Evolutionary conservation across 768 basidiomycete genomes (phyloP).

Genomic region (Hygrophoropsis aurantiaca): DNA sequence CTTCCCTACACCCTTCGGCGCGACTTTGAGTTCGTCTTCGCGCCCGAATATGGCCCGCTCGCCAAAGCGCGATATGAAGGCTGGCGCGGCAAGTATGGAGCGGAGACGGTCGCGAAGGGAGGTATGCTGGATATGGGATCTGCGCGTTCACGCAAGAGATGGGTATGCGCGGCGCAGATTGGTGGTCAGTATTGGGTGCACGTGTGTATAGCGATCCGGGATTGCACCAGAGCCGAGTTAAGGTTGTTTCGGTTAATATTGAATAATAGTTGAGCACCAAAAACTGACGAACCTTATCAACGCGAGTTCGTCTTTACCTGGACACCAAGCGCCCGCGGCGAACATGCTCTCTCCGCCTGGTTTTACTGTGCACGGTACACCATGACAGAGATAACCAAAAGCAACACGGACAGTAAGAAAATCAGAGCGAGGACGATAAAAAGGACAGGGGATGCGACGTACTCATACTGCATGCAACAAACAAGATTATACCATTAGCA

Average conservation of each 20-base stretch:
- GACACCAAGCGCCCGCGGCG: constrained; percentile 81
- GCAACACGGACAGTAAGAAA: not conserved
- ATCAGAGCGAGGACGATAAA: too few species aligned
- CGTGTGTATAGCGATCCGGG: too few species aligned
- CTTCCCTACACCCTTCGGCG: constrained; percentile 89
- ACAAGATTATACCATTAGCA: too few species aligned
- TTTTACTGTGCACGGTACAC: constrained; percentile 45
- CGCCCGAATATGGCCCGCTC: constrained; percentile 79
- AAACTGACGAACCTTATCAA: constrained; percentile 56
- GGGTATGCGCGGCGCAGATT: not conserved
- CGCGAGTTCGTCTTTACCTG: constrained; percentile 74
- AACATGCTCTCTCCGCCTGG: constrained; percentile 68
- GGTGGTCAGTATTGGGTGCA: too few species aligned
- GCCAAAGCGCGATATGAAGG: constrained; percentile 80
- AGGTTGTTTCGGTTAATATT: too few species aligned
- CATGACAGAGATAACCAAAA: not conserved
- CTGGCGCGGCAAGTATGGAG: constrained; percentile 59
- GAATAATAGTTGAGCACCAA: not conserved
- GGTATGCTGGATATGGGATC: constrained; percentile 65
- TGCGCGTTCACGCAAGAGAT: constrained; percentile 26
- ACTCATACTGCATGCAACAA: constrained; percentile 17
- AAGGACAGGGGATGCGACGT: too few species aligned
- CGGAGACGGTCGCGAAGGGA: constrained; percentile 61
- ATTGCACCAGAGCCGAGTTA: too few species aligned
- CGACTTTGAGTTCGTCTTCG: constrained; percentile 87